These are phyloP conservation scores for Colletotrichum viniferum DNA, from an alignment of 2,329 filamentous ascomycete genomes.

Conservation along the genomic window DNA sequence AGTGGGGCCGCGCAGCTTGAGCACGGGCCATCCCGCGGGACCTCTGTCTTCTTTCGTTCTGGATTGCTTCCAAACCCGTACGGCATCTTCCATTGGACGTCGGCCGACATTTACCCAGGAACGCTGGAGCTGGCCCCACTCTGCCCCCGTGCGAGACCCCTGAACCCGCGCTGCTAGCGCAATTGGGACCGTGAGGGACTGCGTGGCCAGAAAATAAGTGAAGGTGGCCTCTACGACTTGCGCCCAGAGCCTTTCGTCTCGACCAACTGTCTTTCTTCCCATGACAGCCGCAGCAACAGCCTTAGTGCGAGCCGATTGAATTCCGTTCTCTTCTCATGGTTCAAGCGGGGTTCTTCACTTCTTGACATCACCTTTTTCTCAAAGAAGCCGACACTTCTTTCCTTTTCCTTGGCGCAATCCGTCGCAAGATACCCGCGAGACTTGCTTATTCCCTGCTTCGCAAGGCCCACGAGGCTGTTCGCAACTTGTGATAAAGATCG, in stretches of 20 bases:
- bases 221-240: slow-evolving; percentile 38
- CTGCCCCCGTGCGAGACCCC: slow-evolving; percentile 14
- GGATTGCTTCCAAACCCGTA: background rate
- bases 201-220: slow-evolving; percentile 29
- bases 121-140: background rate
- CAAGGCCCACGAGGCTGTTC: slow-evolving; percentile 1
- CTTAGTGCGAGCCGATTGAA: background rate
- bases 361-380: slow-evolving; percentile 5
- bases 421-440: background rate
- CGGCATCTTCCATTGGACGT: slow-evolving; percentile 16
- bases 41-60: background rate
- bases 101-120: slow-evolving; percentile 11
- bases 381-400: slow-evolving; percentile 1
- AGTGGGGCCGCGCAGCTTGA: slow-evolving; percentile 13
- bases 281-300: background rate
- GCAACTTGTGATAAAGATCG: background rate
- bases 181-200: slow-evolving; percentile 8
- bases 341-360: slow-evolving; percentile 15
- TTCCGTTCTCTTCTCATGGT: slow-evolving; percentile 8
- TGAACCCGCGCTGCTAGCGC: slow-evolving; percentile 14
- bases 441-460: background rate
- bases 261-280: background rate
- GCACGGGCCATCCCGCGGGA: background rate
- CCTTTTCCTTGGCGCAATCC: slow-evolving; percentile 21
- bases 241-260: background rate